A percentile compares a stretch with the other conserved stretches of the same genome.
phyloP scores from a whole-genome alignment of 2,329 filamentous ascomycete genomes.

The Coniosporium tulheliwenetii region DNA sequence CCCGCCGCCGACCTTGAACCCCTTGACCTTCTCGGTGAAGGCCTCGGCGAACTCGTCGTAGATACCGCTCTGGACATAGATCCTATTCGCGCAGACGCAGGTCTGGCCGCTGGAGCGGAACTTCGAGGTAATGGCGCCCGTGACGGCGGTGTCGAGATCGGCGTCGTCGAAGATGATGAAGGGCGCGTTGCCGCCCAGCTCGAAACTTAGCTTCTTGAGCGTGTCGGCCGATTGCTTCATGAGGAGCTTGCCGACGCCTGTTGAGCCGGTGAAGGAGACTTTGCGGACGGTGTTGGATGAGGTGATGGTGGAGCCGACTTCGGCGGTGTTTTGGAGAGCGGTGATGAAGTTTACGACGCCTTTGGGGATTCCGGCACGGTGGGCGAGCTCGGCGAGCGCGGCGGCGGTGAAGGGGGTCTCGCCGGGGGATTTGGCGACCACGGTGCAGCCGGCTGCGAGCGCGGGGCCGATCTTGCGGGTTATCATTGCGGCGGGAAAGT shows the following conservation, averaged over 20 bases:
- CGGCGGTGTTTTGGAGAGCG: slow-evolving; percentile 59
- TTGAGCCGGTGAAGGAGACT: slow-evolving; percentile 79
- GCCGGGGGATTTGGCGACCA: slow-evolving; percentile 78
- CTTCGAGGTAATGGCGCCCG: slow-evolving; percentile 71
- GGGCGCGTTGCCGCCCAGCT: slow-evolving; percentile 87
- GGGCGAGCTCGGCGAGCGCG: slow-evolving; percentile 71
- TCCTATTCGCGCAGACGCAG: slow-evolving; percentile 65
- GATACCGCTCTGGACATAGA: slow-evolving; percentile 64
- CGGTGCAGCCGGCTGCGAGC: slow-evolving; percentile 86
- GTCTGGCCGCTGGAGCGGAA: slow-evolving; percentile 94
- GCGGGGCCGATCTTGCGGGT: slow-evolving; percentile 43
- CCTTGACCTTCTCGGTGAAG: slow-evolving; percentile 56
- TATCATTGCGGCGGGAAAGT: slow-evolving; percentile 45
- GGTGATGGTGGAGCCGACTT: slow-evolving; percentile 63
- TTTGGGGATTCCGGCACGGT: slow-evolving; percentile 75
- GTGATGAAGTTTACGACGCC: slow-evolving; percentile 88
- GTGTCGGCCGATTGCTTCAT: slow-evolving; percentile 82
- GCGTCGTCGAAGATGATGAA: slow-evolving; percentile 97
- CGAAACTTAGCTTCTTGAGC: slow-evolving; percentile 74
- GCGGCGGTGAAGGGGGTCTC: slow-evolving; percentile 89
- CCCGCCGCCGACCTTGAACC: slow-evolving; percentile 62
- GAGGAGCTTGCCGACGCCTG: slow-evolving; percentile 53
- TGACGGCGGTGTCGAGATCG: slow-evolving; percentile 70
- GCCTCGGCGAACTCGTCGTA: slow-evolving; percentile 59
- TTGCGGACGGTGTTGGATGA: slow-evolving; percentile 67